Evolutionary conservation across 768 basidiomycete genomes (phyloP).

Genomic region (Tricholoma flavovirens): DNA sequence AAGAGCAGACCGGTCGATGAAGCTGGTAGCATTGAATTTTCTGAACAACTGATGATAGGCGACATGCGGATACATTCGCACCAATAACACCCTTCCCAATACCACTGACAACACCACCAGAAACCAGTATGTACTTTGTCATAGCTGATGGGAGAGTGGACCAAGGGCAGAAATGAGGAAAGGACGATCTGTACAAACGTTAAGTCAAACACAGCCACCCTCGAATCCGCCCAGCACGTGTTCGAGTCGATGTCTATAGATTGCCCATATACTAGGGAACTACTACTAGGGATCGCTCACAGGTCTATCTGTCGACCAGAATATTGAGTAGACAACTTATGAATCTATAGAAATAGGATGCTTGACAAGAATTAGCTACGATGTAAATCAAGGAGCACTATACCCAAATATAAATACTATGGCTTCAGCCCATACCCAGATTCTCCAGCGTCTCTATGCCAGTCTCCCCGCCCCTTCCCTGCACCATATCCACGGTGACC

Average conservation of each 20-base stretch:
- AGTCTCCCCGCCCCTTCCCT: not conserved
- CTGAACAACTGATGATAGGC: conserved; percentile 12
- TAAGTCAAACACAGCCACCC: too few relatives aligned
- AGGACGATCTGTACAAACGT: not conserved
- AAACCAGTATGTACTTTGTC: conserved; percentile 96
- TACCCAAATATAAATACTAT: not conserved
- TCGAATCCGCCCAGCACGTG: too few relatives aligned
- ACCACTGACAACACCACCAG: conserved; percentile 95
- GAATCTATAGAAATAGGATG: not conserved
- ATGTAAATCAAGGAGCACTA: not conserved
- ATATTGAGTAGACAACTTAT: too few relatives aligned
- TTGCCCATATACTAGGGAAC: too few relatives aligned
- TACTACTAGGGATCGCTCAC: too few relatives aligned
- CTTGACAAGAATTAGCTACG: not conserved
- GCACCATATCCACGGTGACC: not conserved
- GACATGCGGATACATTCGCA: conserved; percentile 36
- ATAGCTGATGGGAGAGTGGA: conserved; percentile 32
- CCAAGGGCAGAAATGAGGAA: not conserved
- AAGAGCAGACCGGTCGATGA: conserved; percentile 94
- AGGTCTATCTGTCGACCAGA: too few relatives aligned
- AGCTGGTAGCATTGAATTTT: conserved; percentile 42
- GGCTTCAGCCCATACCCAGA: not conserved
- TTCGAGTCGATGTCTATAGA: too few relatives aligned
- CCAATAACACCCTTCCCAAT: conserved; percentile 99
- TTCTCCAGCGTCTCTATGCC: not conserved